phyloP scores from a whole-genome alignment of 495 filamentous ascomycete genomes.

The Annulohypoxylon bovei region DNA sequence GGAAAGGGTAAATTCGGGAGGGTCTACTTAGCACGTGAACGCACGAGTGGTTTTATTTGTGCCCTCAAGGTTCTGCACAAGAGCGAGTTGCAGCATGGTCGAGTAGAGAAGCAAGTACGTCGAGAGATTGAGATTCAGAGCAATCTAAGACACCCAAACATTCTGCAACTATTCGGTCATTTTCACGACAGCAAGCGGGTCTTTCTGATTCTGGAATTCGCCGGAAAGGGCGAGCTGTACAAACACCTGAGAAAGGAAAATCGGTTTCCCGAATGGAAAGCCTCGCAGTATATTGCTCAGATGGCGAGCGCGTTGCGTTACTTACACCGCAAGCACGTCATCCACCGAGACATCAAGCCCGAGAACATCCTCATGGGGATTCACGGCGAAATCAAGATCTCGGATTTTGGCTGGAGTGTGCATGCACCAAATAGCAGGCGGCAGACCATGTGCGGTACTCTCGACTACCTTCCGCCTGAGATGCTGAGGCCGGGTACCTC shows the following conservation, averaged over 20 bases:
- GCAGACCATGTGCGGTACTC: slow-evolving; percentile 95
- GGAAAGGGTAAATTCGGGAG: slow-evolving; percentile 98
- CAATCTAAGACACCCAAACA: slow-evolving; percentile 95
- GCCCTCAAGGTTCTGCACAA: slow-evolving; percentile 97
- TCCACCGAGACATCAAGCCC: slow-evolving; percentile 98
- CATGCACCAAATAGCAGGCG: slow-evolving; percentile 95
- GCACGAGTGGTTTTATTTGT: slow-evolving; percentile 89
- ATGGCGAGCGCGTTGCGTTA: slow-evolving; percentile 95
- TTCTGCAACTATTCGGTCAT: slow-evolving; percentile 91
- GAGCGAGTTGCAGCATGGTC: slow-evolving; percentile 85
- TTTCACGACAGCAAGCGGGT: slow-evolving; percentile 98
- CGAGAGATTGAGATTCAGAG: slow-evolving; percentile 98
- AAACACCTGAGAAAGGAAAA: slow-evolving; percentile 91
- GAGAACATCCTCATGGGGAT: slow-evolving; percentile 98
- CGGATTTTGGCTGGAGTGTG: slow-evolving; percentile 98
- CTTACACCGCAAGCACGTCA: slow-evolving; percentile 96
- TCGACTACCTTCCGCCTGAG: slow-evolving; percentile 97
- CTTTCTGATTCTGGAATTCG: slow-evolving; percentile 95
- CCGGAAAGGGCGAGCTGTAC: slow-evolving; percentile 94
- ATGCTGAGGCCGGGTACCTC: slow-evolving; percentile 86
- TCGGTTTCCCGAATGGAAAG: slow-evolving; percentile 94
- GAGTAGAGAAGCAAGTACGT: slow-evolving; percentile 94
- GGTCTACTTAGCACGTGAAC: slow-evolving; percentile 94
- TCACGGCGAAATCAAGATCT: slow-evolving; percentile 98
- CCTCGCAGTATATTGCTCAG: slow-evolving; percentile 96